Conservation (phyloP, 345 rosid genomes). For the Murraya paniculata region DNA sequence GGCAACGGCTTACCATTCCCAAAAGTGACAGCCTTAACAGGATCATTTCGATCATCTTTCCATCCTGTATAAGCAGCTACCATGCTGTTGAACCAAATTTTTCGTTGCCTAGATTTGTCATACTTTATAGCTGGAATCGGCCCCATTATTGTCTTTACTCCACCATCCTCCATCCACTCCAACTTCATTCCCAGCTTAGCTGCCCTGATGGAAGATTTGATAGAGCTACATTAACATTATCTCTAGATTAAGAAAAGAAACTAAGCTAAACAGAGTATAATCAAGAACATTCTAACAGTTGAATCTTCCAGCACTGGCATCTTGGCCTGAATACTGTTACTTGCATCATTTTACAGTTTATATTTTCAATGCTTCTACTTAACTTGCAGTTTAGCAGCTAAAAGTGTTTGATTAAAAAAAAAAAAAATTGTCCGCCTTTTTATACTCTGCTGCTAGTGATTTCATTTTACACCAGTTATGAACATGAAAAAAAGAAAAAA, state of each 20-base stretch:
- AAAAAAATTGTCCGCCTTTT: not conserved
- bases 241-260: not conserved
- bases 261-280: not conserved
- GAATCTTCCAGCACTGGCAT: not conserved
- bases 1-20: slow-evolving; percentile 77
- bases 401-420: not conserved
- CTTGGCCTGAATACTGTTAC: not conserved
- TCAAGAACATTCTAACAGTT: not conserved
- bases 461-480: not conserved
- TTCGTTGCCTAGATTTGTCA: slow-evolving; percentile 61
- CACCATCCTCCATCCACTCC: slow-evolving; percentile 78
- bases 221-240: not conserved
- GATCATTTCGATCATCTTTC: slow-evolving; percentile 76
- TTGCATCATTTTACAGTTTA: not conserved
- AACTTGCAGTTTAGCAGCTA: not conserved
- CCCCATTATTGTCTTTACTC: slow-evolving; percentile 76
- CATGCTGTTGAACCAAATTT: slow-evolving; percentile 93
- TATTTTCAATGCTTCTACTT: not conserved
- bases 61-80: slow-evolving; percentile 89
- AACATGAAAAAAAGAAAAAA: too few relatives aligned
- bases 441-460: not conserved
- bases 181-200: slow-evolving; percentile 71
- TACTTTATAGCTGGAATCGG: slow-evolving; percentile 77
- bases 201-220: slow-evolving; percentile 44
- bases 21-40: slow-evolving; percentile 63